Evolutionary conservation across 2,329 filamentous ascomycete species (phyloP).

Genomic region (Fusarium sp.): DNA sequence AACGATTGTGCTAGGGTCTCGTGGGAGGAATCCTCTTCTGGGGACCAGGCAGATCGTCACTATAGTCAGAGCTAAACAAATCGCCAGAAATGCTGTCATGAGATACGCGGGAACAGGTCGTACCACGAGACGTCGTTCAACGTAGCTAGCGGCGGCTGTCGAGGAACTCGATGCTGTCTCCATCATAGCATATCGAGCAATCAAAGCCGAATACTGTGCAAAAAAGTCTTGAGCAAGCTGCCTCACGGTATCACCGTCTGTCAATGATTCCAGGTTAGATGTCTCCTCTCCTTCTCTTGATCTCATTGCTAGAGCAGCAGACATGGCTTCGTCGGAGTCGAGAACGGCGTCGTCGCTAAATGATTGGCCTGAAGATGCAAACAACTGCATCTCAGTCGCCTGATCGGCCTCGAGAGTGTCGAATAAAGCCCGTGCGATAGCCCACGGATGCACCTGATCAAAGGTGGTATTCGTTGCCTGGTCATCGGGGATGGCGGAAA

Average conservation of each 20-base stretch:
- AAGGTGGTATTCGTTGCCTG: slow-evolving; percentile 29
- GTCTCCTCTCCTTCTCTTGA: slow-evolving; percentile 31
- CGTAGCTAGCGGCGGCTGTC: slow-evolving; percentile 40
- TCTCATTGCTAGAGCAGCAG: slow-evolving; percentile 46
- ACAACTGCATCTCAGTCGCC: slow-evolving; percentile 1
- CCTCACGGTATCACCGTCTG: slow-evolving; percentile 39
- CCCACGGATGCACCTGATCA: slow-evolving; percentile 34
- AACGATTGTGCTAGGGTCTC: slow-evolving; percentile 48
- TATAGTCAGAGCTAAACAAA: slow-evolving; percentile 40
- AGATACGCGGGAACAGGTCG: slow-evolving; percentile 46
- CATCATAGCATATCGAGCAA: slow-evolving; percentile 47
- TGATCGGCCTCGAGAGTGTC: slow-evolving; percentile 24
- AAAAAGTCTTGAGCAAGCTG: slow-evolving; percentile 46
- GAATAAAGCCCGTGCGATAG: slow-evolving; percentile 35
- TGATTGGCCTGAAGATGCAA: slow-evolving; percentile 10
- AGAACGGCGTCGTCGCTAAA: slow-evolving; percentile 42
- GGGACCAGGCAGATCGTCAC: slow-evolving; percentile 40
- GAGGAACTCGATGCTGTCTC: slow-evolving; percentile 28
- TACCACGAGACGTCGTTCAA: slow-evolving; percentile 46
- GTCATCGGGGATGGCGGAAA: slow-evolving; percentile 14
- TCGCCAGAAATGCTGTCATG: slow-evolving; percentile 43
- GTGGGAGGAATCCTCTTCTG: slow-evolving; percentile 48
- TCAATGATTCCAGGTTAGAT: slow-evolving; percentile 38
- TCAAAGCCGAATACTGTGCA: slow-evolving; percentile 48
- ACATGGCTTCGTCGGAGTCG: slow-evolving; percentile 47